Percentiles rank a stretch among this genome's conserved stretches.
Conservation (phyloP, 768 basidiomycete genomes). For the Phaeotremella fagi region DNA sequence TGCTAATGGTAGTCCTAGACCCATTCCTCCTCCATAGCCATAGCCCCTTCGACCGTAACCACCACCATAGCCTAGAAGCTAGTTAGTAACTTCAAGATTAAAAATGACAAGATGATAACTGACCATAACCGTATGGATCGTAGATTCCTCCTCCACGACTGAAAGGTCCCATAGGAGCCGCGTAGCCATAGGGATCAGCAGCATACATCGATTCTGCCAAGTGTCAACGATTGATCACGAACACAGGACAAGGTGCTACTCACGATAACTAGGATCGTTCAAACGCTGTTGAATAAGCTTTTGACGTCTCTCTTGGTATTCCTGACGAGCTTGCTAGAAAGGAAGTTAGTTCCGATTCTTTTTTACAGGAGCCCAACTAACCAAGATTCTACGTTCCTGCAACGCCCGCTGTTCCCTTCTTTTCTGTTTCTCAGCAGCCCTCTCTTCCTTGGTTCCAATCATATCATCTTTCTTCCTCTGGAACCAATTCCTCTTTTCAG, state of each 20-base stretch:
- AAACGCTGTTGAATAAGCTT: slow-evolving; percentile 28
- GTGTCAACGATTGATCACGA: background rate
- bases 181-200: slow-evolving; percentile 28
- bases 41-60: background rate
- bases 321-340: slow-evolving; percentile 23
- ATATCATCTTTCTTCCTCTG: slow-evolving; percentile 22
- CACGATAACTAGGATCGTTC: slow-evolving; percentile 29
- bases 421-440: background rate
- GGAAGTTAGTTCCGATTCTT: background rate
- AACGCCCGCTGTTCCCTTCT: background rate
- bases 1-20: background rate
- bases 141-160: slow-evolving; percentile 20
- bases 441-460: slow-evolving; percentile 3
- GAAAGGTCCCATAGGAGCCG: slow-evolving; percentile 23
- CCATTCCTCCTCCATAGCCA: background rate
- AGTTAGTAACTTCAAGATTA: background rate
- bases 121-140: slow-evolving; percentile 37
- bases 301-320: slow-evolving; percentile 25
- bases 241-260: background rate
- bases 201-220: slow-evolving; percentile 25
- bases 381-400: background rate
- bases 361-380: background rate
- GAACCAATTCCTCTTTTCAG: slow-evolving; percentile 31
- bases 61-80: background rate
- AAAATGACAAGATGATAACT: slow-evolving; percentile 2